Percentiles rank a stretch among this genome's conserved stretches.
Evolutionary conservation across 768 basidiomycete species (phyloP).

Genomic region (Leccinum imitatum): DNA sequence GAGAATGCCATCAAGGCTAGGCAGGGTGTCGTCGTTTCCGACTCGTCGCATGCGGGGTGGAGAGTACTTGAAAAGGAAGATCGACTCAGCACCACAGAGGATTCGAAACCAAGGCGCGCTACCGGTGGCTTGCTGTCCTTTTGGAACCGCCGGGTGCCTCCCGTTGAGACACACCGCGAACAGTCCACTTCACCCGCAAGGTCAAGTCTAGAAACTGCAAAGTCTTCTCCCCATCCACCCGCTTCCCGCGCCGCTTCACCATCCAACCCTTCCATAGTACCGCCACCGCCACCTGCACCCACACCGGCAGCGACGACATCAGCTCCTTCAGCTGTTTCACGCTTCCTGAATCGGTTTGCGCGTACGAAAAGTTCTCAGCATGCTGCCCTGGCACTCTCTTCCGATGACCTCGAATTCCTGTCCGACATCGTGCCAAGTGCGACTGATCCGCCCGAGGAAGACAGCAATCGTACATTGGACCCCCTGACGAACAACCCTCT

Average conservation of each 20-base stretch:
- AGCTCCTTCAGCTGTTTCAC: slow-evolving; percentile 71
- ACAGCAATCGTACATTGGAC: slow-evolving; percentile 34
- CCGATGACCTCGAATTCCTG: slow-evolving; percentile 81
- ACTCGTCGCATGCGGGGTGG: slow-evolving; percentile 69
- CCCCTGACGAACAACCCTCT: slow-evolving; percentile 44
- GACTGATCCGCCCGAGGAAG: slow-evolving; percentile 39
- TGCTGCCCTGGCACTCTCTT: slow-evolving; percentile 67
- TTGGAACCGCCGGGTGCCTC: slow-evolving; percentile 50
- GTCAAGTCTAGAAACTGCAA: slow-evolving; percentile 32
- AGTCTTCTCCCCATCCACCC: slow-evolving; percentile 9
- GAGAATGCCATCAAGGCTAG: slow-evolving; percentile 61
- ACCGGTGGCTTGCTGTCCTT: slow-evolving; percentile 68
- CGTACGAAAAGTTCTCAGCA: slow-evolving; percentile 42
- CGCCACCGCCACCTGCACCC: slow-evolving; percentile 9
- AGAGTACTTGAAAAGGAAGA: slow-evolving; percentile 60
- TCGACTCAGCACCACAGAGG: slow-evolving; percentile 31
- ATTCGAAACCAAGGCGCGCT: slow-evolving; percentile 47
- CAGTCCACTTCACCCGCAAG: slow-evolving; percentile 26
- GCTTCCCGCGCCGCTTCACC: slow-evolving; percentile 19
- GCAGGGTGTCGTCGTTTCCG: slow-evolving; percentile 43
- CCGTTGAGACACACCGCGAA: slow-evolving; percentile 22
- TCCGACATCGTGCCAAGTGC: slow-evolving; percentile 63
- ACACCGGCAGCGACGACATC: slow-evolving; percentile 15
- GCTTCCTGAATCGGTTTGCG: slow-evolving; percentile 79
- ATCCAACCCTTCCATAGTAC: slow-evolving; percentile 9